Conservation (phyloP, 2,329 filamentous ascomycete species). For the Colletotrichum sp. region DNA sequence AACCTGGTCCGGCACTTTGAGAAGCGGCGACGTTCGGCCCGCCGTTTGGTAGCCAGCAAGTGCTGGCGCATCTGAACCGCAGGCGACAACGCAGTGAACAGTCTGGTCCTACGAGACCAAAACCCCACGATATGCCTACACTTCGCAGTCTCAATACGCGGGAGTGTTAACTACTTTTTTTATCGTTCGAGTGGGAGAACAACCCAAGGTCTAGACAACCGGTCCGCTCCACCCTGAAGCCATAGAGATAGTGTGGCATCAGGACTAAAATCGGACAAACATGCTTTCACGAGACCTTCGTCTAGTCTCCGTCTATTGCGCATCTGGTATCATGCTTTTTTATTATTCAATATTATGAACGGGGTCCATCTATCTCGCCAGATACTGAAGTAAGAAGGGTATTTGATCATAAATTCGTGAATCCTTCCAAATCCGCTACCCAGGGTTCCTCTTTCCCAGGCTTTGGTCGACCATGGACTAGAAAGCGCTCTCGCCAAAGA, state of each 20-base stretch:
- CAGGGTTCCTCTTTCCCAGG: not conserved
- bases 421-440: not conserved
- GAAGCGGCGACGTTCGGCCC: not conserved
- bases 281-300: conserved; percentile 31
- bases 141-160: conserved; percentile 62
- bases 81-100: not conserved
- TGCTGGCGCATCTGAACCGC: not conserved
- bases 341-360: not conserved
- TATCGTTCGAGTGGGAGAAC: conserved; percentile 68
- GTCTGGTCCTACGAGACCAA: not conserved
- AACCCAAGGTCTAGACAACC: conserved; percentile 69
- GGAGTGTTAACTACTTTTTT: conserved; percentile 59
- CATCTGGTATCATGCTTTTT: not conserved
- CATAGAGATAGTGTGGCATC: conserved; percentile 60
- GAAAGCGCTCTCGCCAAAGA: conserved; percentile 40
- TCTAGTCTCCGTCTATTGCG: not conserved
- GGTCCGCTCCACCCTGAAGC: conserved; percentile 70
- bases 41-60: not conserved
- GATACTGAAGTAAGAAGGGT: not conserved
- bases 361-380: not conserved
- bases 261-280: conserved; percentile 70
- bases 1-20: not conserved
- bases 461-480: not conserved
- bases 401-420: not conserved
- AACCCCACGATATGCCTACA: conserved; percentile 67